Percentiles rank a stretch among this genome's conserved stretches.
Conservation (phyloP, 305 asterid genomes). For the Lippia alba region DNA sequence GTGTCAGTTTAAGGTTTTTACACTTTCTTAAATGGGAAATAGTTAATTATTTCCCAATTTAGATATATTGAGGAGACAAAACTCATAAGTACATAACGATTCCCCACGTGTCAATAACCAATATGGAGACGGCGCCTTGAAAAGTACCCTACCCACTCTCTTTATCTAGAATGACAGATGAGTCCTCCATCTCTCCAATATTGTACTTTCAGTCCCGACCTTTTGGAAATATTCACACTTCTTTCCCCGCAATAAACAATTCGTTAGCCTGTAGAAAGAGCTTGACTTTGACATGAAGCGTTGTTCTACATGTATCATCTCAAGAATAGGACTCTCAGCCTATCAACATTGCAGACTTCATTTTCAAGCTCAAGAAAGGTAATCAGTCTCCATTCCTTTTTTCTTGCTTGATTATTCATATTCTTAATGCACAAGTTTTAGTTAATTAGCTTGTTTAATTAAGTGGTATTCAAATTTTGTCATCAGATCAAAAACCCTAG, state of each 20-base stretch:
- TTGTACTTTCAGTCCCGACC: slow-evolving; percentile 9
- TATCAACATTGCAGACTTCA: slow-evolving; percentile 33
- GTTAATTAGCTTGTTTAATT: no score
- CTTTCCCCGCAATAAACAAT: slow-evolving; percentile 15
- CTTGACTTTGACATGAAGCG: slow-evolving; percentile 46
- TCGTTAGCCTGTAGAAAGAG: slow-evolving; percentile 30
- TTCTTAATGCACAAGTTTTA: neutral
- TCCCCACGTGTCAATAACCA: slow-evolving; percentile 63
- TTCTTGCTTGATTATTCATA: neutral
- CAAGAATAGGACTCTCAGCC: slow-evolving; percentile 21
- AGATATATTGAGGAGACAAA: slow-evolving; percentile 53
- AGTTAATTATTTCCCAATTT: slow-evolving; percentile 44
- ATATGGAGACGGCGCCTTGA: slow-evolving; percentile 49
- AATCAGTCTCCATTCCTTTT: neutral
- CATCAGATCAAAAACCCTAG: slow-evolving; percentile 44
- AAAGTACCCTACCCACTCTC: neutral
- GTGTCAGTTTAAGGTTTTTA: slow-evolving; percentile 41
- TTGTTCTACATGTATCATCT: slow-evolving; percentile 16
- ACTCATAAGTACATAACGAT: slow-evolving; percentile 18
- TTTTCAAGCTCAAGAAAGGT: slow-evolving; percentile 39
- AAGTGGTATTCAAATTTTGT: no score
- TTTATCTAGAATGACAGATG: slow-evolving; percentile 33
- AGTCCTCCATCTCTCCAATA: slow-evolving; percentile 33
- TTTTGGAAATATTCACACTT: neutral
- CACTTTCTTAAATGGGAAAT: slow-evolving; percentile 34